Evolutionary conservation across 805 yeast genomes (phyloP).

Genomic region (Pichia deserticola): DNA sequence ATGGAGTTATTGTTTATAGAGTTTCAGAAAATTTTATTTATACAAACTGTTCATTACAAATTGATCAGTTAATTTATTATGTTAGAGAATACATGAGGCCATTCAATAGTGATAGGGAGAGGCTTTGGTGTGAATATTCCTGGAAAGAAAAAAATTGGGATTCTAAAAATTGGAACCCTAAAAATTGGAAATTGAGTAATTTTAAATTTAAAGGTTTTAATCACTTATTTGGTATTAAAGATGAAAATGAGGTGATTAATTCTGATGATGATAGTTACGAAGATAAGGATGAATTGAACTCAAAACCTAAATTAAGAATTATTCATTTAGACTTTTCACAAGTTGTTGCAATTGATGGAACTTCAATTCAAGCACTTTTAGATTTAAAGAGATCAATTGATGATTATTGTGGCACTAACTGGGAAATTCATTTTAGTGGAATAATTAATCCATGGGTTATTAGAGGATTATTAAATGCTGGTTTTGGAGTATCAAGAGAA

Average conservation of each 20-base stretch:
- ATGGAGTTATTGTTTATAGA: constrained; percentile 82
- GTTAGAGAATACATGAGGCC: constrained; percentile 55
- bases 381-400: constrained; percentile 70
- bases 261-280: neutral
- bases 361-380: constrained; percentile 69
- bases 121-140: constrained; percentile 71
- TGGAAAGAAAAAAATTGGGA: constrained; percentile 4
- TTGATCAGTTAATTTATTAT: constrained; percentile 61
- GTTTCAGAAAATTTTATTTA: constrained; percentile 77
- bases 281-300: neutral
- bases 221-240: too few relatives aligned
- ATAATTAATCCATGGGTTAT: constrained; percentile 82
- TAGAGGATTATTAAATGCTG: constrained; percentile 64
- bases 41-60: constrained; percentile 70
- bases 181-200: neutral
- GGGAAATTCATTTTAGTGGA: constrained; percentile 86
- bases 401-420: constrained; percentile 70
- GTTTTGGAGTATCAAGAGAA: constrained; percentile 47
- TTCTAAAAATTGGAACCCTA: neutral
- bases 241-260: neutral
- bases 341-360: constrained; percentile 69
- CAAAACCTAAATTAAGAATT: constrained; percentile 53
- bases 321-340: constrained; percentile 77
- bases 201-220: too few relatives aligned
- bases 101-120: constrained; percentile 42